Evolutionary conservation across 2,329 filamentous ascomycete species (phyloP).

Genomic region (Penicillium sp.): DNA sequence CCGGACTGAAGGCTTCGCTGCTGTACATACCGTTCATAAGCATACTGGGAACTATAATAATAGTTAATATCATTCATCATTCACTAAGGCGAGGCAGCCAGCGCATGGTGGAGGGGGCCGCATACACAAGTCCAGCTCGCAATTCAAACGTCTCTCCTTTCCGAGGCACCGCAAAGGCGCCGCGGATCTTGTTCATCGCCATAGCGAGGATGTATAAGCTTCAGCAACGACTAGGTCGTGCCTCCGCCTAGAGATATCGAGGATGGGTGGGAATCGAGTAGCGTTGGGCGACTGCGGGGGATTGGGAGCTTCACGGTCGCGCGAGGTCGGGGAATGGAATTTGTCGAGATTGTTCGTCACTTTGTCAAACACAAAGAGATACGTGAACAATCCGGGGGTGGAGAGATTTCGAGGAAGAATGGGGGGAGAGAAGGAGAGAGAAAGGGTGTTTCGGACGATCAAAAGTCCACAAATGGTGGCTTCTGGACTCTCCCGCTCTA

Average conservation of each 20-base stretch:
- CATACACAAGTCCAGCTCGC: constrained; percentile 79
- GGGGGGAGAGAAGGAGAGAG: constrained; percentile 16
- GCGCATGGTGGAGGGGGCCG: constrained; percentile 16
- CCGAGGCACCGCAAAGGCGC: constrained; percentile 85
- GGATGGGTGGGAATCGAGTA: constrained; percentile 16
- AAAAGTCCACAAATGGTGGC: constrained; percentile 34
- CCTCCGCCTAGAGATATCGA: constrained; percentile 29
- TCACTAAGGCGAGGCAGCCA: constrained; percentile 8
- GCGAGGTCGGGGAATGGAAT: constrained; percentile 16
- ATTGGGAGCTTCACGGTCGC: constrained; percentile 33
- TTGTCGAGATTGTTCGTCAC: constrained; percentile 11
- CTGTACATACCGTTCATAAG: constrained; percentile 73
- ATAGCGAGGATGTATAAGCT: constrained; percentile 50
- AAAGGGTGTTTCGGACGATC: constrained; percentile 24
- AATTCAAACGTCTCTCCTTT: constrained; percentile 99
- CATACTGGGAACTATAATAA: constrained; percentile 79
- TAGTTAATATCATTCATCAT: constrained; percentile 36
- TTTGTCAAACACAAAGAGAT: constrained; percentile 9
- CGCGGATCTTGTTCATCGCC: constrained; percentile 95
- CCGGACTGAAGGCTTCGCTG: background rate
- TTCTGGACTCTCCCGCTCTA: constrained; percentile 22
- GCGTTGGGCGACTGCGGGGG: constrained; percentile 33
- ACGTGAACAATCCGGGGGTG: constrained; percentile 8
- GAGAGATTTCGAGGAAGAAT: constrained; percentile 6
- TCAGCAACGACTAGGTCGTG: constrained; percentile 39